Percentiles rank a stretch among this genome's conserved stretches.
Conservation (phyloP, 2,329 filamentous ascomycete genomes). For the Cryphonectria nitschkei region DNA sequence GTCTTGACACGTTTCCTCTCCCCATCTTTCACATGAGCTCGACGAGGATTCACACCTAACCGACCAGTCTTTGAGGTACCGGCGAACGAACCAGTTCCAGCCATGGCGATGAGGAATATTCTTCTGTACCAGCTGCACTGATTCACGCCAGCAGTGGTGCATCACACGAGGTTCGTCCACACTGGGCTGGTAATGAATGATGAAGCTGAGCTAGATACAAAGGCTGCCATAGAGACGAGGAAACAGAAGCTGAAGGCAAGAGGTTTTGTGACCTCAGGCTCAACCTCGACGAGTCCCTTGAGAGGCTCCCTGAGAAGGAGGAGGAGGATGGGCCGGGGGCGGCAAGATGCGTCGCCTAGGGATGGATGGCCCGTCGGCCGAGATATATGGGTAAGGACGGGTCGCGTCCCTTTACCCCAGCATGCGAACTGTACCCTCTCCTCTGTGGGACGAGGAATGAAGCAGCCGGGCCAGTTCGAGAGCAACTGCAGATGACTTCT, state of each 20-base stretch:
- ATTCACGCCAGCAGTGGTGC: constrained; percentile 10
- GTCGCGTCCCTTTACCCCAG: not conserved
- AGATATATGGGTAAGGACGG: constrained; percentile 15
- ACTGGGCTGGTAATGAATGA: constrained; percentile 18
- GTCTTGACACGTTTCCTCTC: constrained; percentile 53
- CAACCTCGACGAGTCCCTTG: constrained; percentile 12
- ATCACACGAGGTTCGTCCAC: constrained; percentile 9
- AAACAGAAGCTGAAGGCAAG: constrained; percentile 10
- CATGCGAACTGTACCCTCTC: not conserved
- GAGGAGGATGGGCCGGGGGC: too few relatives aligned
- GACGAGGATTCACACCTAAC: constrained; percentile 54
- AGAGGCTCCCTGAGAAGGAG: not conserved
- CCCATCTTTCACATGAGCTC: constrained; percentile 51
- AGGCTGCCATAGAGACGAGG: constrained; percentile 14
- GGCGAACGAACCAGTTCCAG: constrained; percentile 15
- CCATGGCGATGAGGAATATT: constrained; percentile 14
- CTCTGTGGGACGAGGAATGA: not conserved
- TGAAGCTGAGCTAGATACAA: not conserved
- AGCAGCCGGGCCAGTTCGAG: not conserved
- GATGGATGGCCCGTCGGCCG: constrained; percentile 12
- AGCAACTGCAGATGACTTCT: constrained; percentile 17
- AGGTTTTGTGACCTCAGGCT: constrained; percentile 3
- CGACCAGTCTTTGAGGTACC: constrained; percentile 35
- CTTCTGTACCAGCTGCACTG: constrained; percentile 7
- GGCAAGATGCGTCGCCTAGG: not conserved